Evolutionary conservation across 2,329 filamentous ascomycete species (phyloP).

Genomic region (Plenodomus tracheiphilus): DNA sequence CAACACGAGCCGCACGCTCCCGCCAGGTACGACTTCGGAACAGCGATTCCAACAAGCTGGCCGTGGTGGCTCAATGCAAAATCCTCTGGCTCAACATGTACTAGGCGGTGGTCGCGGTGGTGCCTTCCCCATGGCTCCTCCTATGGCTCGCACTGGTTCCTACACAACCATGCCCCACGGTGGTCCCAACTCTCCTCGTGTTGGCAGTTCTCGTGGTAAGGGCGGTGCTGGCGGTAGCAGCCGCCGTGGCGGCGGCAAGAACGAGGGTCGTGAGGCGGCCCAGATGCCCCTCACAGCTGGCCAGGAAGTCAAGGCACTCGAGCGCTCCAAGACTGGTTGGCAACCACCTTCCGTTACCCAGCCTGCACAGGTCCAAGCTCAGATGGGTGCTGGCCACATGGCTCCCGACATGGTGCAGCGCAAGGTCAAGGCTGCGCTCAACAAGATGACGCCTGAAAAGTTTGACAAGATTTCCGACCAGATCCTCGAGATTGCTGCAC

Average conservation of each 20-base stretch:
- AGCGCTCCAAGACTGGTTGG: slow-evolving; percentile 77
- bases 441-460: slow-evolving; percentile 99
- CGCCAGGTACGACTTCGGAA: slow-evolving; percentile 75
- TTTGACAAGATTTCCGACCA: slow-evolving; percentile 95
- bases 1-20: slow-evolving; percentile 59
- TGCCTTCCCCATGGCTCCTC: slow-evolving; percentile 61
- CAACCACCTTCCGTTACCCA: slow-evolving; percentile 68
- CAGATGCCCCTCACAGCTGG: slow-evolving; percentile 89
- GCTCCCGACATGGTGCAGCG: slow-evolving; percentile 93
- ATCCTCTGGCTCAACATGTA: slow-evolving; percentile 63
- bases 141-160: slow-evolving; percentile 67
- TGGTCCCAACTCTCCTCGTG: slow-evolving; percentile 71
- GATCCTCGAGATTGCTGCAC: slow-evolving; percentile 87
- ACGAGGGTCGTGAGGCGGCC: slow-evolving; percentile 71
- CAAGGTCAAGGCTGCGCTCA: slow-evolving; percentile 97
- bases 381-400: slow-evolving; percentile 55
- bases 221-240: slow-evolving; percentile 64
- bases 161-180: slow-evolving; percentile 62
- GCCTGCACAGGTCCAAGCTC: slow-evolving; percentile 29
- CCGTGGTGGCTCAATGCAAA: slow-evolving; percentile 44
- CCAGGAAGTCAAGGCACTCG: slow-evolving; percentile 78
- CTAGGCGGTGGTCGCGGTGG: slow-evolving; percentile 57
- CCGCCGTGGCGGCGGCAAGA: slow-evolving; percentile 58
- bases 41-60: slow-evolving; percentile 63
- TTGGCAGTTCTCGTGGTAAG: slow-evolving; percentile 64